These are phyloP conservation scores for Neurospora crassa DNA, from an alignment of 2,329 filamentous ascomycete species.

Conservation along the genomic window DNA sequence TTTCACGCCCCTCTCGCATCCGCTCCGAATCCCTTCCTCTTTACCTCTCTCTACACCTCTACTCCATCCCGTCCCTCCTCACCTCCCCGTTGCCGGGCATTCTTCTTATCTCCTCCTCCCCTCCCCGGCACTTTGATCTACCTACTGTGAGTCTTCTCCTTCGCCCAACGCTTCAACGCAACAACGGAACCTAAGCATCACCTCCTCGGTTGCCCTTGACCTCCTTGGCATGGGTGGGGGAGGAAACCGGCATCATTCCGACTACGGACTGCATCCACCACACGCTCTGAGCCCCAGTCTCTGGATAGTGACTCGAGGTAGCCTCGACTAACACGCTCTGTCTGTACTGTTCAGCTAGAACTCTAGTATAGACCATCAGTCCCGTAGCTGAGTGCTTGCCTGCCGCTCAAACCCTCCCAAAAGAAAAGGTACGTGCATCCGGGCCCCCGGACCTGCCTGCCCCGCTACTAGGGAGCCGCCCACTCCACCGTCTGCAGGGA, in stretches of 20 bases:
- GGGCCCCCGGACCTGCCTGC: slow-evolving; percentile 3
- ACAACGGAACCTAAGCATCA: not conserved
- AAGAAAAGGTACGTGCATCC: slow-evolving; percentile 16
- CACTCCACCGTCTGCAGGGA: slow-evolving; percentile 7
- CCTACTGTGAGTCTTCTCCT: not conserved
- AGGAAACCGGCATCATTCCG: not conserved
- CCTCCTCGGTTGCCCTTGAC: not conserved
- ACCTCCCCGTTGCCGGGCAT: slow-evolving; percentile 4
- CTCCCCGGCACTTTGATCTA: not conserved
- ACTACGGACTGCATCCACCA: not conserved
- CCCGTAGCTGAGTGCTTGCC: not conserved
- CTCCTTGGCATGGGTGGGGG: not conserved
- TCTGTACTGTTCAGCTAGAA: not conserved
- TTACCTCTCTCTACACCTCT: slow-evolving; percentile 4
- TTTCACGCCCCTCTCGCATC: not conserved
- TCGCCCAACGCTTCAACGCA: not conserved
- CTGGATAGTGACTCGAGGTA: not conserved
- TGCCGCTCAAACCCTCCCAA: slow-evolving; percentile 3
- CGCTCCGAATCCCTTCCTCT: slow-evolving; percentile 7
- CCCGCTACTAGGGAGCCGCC: slow-evolving; percentile 7
- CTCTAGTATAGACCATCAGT: not conserved
- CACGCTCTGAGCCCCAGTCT: not conserved
- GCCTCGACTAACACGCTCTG: not conserved
- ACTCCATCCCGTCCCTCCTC: slow-evolving; percentile 3
- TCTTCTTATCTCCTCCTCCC: slow-evolving; percentile 1